These are phyloP conservation scores for Murraya paniculata DNA, from an alignment of 345 rosid species.

Conservation along the genomic window DNA sequence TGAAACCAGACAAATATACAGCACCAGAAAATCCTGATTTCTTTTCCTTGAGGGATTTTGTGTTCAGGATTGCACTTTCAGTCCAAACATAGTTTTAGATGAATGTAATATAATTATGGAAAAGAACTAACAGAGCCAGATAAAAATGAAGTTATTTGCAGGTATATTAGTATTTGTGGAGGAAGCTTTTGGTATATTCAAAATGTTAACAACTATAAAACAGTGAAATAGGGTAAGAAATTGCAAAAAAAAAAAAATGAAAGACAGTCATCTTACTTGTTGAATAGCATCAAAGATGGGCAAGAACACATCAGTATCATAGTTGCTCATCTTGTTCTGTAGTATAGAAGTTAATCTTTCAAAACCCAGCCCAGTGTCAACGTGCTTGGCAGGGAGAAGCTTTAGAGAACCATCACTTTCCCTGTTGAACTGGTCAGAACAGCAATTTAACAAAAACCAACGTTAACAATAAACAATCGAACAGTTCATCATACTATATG, in stretches of 20 bases:
- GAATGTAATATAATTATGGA: not conserved
- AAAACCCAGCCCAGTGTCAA: conserved; percentile 97
- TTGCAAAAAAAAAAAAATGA: not conserved
- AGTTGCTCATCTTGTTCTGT: conserved; percentile 97
- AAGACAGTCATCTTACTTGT: conserved; percentile 40
- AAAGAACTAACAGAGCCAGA: not conserved
- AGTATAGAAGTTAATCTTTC: conserved; percentile 91
- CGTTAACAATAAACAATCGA: not conserved
- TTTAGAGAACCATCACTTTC: conserved; percentile 85
- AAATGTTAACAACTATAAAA: not conserved
- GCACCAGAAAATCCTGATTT: not conserved
- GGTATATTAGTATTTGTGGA: not conserved
- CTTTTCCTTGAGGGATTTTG: not conserved
- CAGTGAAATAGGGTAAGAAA: not conserved
- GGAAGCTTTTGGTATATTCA: not conserved
- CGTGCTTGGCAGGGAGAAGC: conserved; percentile 94
- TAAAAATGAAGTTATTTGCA: not conserved
- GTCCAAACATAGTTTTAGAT: not conserved
- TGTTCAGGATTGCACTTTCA: not conserved
- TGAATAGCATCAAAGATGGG: conserved; percentile 91
- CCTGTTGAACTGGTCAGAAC: conserved; percentile 66
- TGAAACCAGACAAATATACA: not conserved
- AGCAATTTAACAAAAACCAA: conserved; percentile 8
- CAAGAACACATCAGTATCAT: conserved; percentile 92
- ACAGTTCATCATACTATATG: not conserved